A percentile compares a stretch with the other conserved stretches of the same genome.
Evolutionary conservation across 371 early-diverging fungal genomes (phyloP).

Genomic region (Gilbertella persicaria): DNA sequence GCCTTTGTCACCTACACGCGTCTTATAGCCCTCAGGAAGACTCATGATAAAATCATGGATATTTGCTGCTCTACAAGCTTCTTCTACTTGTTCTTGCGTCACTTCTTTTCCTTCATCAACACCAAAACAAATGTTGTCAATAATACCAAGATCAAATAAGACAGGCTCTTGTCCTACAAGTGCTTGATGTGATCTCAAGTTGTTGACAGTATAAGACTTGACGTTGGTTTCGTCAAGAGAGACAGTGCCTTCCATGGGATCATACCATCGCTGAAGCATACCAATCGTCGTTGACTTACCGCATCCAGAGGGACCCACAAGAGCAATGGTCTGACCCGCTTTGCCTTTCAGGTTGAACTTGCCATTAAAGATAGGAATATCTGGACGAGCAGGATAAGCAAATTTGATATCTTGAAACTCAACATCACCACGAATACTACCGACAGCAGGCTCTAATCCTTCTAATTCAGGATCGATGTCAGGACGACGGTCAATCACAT

Average conservation of each 20-base stretch:
- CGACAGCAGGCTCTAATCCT: conserved; percentile 48
- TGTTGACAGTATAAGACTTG: conserved; percentile 55
- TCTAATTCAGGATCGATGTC: conserved; percentile 69
- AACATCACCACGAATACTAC: conserved; percentile 54
- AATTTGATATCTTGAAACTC: conserved; percentile 66
- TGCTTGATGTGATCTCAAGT: conserved; percentile 73
- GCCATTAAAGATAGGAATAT: conserved; percentile 76
- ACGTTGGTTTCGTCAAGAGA: conserved; percentile 71
- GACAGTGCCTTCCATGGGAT: conserved; percentile 64
- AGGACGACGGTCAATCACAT: conserved; percentile 69
- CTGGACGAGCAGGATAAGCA: conserved; percentile 81
- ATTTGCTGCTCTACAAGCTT: conserved; percentile 69
- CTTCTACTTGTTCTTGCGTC: conserved; percentile 60
- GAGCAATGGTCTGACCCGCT: conserved; percentile 77
- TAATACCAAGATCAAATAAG: conserved; percentile 76
- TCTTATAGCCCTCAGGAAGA: conserved; percentile 79
- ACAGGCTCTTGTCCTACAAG: conserved; percentile 90
- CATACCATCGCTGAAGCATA: conserved; percentile 88
- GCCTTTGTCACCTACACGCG: conserved; percentile 77
- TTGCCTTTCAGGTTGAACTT: conserved; percentile 68
- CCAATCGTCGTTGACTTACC: conserved; percentile 87
- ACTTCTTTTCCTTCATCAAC: conserved; percentile 41
- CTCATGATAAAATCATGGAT: conserved; percentile 76
- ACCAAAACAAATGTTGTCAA: conserved; percentile 82
- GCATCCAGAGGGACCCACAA: conserved; percentile 87